These are phyloP conservation scores for Tricholoma terreum DNA, from an alignment of 768 basidiomycete species.

Conservation along the genomic window DNA sequence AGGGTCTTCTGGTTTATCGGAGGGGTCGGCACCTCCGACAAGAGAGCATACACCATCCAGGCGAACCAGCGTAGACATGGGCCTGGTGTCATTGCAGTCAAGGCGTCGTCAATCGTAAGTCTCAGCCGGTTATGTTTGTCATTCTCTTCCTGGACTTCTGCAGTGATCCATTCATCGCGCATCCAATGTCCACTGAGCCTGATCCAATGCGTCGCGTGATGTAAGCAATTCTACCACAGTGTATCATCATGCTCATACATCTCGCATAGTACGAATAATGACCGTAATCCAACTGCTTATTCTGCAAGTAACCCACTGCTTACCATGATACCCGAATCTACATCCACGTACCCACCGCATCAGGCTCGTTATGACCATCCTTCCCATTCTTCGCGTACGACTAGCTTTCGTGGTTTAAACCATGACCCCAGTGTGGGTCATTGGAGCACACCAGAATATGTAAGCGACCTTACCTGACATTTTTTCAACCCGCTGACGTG, in stretches of 20 bases:
- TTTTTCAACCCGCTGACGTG: background rate
- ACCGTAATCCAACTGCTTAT: constrained; percentile 43
- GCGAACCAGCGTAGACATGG: constrained; percentile 42
- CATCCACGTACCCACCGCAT: constrained; percentile 44
- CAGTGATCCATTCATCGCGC: constrained; percentile 47
- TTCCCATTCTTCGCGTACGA: constrained; percentile 36
- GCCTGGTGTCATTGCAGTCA: constrained; percentile 38
- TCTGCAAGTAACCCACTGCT: constrained; percentile 40
- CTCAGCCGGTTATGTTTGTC: constrained; percentile 4
- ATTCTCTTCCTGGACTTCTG: constrained; percentile 13
- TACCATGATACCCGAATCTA: constrained; percentile 58
- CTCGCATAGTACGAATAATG: constrained; percentile 12
- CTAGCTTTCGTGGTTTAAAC: constrained; percentile 49
- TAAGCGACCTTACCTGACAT: constrained; percentile 32
- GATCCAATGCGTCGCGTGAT: constrained; percentile 43
- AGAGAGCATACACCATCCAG: constrained; percentile 64
- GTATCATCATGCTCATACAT: constrained; percentile 5
- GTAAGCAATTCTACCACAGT: constrained; percentile 32
- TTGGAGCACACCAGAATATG: constrained; percentile 65
- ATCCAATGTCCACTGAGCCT: constrained; percentile 42
- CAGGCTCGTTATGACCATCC: constrained; percentile 47
- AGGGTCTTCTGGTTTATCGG: constrained; percentile 70
- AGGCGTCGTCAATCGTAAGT: constrained; percentile 38
- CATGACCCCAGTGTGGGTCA: constrained; percentile 45
- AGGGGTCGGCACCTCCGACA: constrained; percentile 69